These are phyloP conservation scores for Komagataella ulmi DNA, from an alignment of 805 yeast genomes.

Conservation along the genomic window DNA sequence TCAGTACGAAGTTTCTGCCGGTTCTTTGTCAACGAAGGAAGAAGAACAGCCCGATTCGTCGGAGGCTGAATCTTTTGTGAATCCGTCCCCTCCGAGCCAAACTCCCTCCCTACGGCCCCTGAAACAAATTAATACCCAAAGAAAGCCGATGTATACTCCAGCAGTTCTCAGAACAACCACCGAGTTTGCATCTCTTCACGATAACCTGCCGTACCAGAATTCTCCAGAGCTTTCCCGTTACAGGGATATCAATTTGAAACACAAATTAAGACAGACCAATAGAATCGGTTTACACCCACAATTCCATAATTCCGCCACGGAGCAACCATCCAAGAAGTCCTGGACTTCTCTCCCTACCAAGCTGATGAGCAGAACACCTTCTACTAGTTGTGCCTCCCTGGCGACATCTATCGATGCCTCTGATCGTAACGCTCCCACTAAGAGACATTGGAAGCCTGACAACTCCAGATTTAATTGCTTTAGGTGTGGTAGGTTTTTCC, in stretches of 20 bases:
- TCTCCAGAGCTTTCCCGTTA: neutral
- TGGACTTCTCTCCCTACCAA: neutral
- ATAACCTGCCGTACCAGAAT: neutral
- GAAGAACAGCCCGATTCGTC: neutral
- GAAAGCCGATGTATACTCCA: conserved; percentile 81
- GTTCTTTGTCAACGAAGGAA: neutral
- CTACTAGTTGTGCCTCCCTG: neutral
- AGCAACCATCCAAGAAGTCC: neutral
- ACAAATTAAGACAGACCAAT: neutral
- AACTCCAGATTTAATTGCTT: conserved; percentile 49
- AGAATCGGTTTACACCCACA: neutral
- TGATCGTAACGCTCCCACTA: conserved; percentile 24
- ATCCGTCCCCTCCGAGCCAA: conserved; percentile 11
- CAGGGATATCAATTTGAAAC: neutral
- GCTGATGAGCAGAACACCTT: neutral
- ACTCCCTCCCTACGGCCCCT: conserved; percentile 22
- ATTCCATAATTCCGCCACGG: neutral
- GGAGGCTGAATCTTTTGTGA: neutral
- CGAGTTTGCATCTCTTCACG: neutral
- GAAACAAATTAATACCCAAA: conserved; percentile 66
- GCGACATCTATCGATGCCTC: neutral
- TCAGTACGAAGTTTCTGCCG: neutral
- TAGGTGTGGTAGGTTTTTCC: conserved; percentile 55
- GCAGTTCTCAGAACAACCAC: conserved; percentile 55
- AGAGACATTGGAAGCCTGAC: conserved; percentile 68